Percentiles rank a stretch among this genome's conserved stretches.
These are phyloP conservation scores for Jatropha podagrica DNA, from an alignment of 441 rosid genomes.

Conservation along the genomic window DNA sequence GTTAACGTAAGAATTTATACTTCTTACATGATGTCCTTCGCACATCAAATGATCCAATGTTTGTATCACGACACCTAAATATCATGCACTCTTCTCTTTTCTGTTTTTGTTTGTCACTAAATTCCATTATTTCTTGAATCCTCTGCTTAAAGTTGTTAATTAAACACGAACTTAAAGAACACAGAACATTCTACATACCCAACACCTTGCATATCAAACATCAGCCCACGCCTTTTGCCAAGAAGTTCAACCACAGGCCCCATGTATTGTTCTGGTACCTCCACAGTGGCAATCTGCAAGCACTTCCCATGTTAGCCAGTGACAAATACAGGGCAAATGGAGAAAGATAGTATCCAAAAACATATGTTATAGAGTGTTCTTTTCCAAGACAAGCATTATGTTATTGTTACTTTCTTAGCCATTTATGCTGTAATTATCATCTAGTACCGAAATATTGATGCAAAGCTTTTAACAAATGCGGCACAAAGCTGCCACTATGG, in stretches of 20 bases:
- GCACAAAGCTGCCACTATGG: background rate
- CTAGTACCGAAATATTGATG: constrained; percentile 12
- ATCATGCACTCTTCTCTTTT: background rate
- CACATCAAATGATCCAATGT: constrained; percentile 11
- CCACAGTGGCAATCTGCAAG: constrained; percentile 85
- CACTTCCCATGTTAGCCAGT: constrained; percentile 7
- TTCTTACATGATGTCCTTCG: background rate
- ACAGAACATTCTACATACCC: constrained; percentile 52
- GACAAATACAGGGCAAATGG: background rate
- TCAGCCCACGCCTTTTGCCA: constrained; percentile 93
- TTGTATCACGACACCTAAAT: background rate
- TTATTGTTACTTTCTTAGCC: background rate
- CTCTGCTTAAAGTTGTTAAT: background rate
- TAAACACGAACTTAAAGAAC: constrained; percentile 16
- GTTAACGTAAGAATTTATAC: background rate
- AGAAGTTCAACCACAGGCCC: constrained; percentile 99
- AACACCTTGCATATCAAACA: constrained; percentile 91
- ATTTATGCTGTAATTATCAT: constrained; percentile 9
- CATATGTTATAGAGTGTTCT: background rate
- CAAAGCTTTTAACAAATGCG: constrained; percentile 1
- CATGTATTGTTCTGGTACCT: constrained; percentile 93
- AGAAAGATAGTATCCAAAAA: constrained; percentile 6
- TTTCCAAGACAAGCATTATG: background rate
- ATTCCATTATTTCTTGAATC: background rate
- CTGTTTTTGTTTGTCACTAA: background rate